These are phyloP conservation scores for Elongisporangium prolatum DNA, from an alignment of 352 stramenopile genomes.

Conservation along the genomic window DNA sequence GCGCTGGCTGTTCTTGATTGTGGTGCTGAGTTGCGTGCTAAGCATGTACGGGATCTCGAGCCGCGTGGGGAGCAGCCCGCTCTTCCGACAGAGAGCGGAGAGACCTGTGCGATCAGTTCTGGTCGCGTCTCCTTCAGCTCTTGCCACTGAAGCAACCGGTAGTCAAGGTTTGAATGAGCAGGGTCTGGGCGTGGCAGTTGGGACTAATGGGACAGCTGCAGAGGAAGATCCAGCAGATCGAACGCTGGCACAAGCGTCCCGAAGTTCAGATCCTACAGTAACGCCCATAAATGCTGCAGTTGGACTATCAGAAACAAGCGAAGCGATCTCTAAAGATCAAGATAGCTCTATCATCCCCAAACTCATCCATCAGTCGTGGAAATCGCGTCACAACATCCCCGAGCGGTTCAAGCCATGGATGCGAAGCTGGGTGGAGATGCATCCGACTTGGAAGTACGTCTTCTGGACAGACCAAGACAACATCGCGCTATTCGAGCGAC, in stretches of 20 bases:
- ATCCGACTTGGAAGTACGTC: slow-evolving; percentile 47
- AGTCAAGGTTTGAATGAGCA: neutral
- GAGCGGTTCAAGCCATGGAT: slow-evolving; percentile 50
- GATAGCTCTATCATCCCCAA: slow-evolving; percentile 20
- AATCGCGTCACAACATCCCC: slow-evolving; percentile 29
- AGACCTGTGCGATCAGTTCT: neutral
- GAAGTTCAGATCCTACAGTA: neutral
- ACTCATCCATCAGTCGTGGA: slow-evolving; percentile 63
- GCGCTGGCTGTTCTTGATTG: slow-evolving; percentile 15
- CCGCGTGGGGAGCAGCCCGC: slow-evolving; percentile 1
- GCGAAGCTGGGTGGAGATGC: slow-evolving; percentile 32
- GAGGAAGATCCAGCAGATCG: neutral
- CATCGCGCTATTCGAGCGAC: slow-evolving; percentile 32
- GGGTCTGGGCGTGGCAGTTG: neutral
- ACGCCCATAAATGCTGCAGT: neutral
- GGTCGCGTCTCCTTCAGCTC: neutral
- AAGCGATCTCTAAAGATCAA: neutral
- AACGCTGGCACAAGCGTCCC: neutral
- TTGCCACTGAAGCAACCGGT: neutral
- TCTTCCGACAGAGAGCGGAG: neutral
- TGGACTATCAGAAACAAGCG: neutral
- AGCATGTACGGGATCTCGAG: slow-evolving; percentile 13
- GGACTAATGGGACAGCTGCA: neutral
- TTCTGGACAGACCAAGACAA: slow-evolving; percentile 61
- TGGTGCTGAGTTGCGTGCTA: slow-evolving; percentile 13